phyloP scores from a whole-genome alignment of 495 filamentous ascomycete genomes.

The Neurospora sp. region DNA sequence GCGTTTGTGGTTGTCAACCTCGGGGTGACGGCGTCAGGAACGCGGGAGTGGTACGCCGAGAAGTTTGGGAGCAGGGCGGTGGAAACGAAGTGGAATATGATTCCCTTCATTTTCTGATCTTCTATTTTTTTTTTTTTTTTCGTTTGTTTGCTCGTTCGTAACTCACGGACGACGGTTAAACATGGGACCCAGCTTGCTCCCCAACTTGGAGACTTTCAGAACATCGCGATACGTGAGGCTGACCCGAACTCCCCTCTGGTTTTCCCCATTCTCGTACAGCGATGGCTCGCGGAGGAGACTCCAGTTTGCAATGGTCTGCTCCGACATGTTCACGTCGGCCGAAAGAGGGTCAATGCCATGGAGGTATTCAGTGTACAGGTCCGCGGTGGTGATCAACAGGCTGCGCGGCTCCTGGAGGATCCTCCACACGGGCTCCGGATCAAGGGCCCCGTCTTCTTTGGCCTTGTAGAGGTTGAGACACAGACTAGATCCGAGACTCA shows the following conservation, averaged over 20 bases:
- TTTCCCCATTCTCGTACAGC: constrained; percentile 46
- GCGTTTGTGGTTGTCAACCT: constrained; percentile 73
- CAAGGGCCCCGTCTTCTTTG: constrained; percentile 38
- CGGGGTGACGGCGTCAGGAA: constrained; percentile 68
- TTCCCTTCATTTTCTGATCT: constrained; percentile 62
- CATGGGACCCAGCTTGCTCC: constrained; percentile 53
- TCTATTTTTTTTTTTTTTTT: not conserved
- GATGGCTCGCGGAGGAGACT: constrained; percentile 52
- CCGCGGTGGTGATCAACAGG: constrained; percentile 59
- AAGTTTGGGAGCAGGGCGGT: constrained; percentile 68
- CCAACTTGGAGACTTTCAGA: constrained; percentile 69
- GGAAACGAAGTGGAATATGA: constrained; percentile 65
- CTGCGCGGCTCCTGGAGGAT: constrained; percentile 84
- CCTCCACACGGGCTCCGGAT: constrained; percentile 45
- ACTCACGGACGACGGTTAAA: constrained; percentile 23
- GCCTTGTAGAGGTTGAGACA: constrained; percentile 73
- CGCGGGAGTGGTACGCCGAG: constrained; percentile 66
- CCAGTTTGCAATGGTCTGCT: constrained; percentile 74
- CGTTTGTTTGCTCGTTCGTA: not conserved
- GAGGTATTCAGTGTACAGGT: constrained; percentile 61
- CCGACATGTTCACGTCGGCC: constrained; percentile 50
- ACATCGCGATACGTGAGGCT: constrained; percentile 95
- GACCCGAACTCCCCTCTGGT: constrained; percentile 55
- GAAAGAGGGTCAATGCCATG: constrained; percentile 63
- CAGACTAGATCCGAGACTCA: constrained; percentile 68